These are phyloP conservation scores for Mikania micrantha DNA, from an alignment of 129 eudicot species.

Conservation along the genomic window DNA sequence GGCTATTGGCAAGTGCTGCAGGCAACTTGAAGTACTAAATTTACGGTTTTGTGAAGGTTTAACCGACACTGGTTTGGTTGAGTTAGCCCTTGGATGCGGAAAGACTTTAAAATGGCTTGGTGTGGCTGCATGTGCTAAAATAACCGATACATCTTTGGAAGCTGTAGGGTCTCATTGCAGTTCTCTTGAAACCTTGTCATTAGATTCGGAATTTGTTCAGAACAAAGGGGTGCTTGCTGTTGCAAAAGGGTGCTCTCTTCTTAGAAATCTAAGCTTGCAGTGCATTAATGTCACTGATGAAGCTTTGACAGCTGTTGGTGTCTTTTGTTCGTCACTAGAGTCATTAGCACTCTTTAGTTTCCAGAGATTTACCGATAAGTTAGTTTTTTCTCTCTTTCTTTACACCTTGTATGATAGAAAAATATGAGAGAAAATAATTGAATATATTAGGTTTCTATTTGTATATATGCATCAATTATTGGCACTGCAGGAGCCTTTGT, in stretches of 20 bases:
- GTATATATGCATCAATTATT: background rate
- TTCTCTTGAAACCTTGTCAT: conserved; percentile 49
- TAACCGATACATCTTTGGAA: conserved; percentile 73
- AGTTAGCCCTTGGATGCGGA: conserved; percentile 60
- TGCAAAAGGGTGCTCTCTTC: conserved; percentile 56
- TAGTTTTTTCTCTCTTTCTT: conserved; percentile 4
- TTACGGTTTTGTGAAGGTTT: conserved; percentile 86
- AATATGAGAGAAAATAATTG: conserved; percentile 1
- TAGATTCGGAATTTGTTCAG: conserved; percentile 67
- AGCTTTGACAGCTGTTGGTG: conserved; percentile 64
- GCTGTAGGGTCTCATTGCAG: conserved; percentile 81
- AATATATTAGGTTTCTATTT: conserved; percentile 1
- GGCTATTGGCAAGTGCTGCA: conserved; percentile 70
- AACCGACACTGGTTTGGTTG: conserved; percentile 67
- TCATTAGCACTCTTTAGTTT: conserved; percentile 62
- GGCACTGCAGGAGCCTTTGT: conserved; percentile 53
- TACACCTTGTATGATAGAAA: background rate
- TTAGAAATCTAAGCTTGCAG: conserved; percentile 68
- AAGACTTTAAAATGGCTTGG: conserved; percentile 68
- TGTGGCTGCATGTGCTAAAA: conserved; percentile 81
- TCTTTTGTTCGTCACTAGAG: conserved; percentile 54
- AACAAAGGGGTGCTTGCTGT: conserved; percentile 71
- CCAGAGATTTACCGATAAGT: conserved; percentile 81
- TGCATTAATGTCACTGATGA: conserved; percentile 70
- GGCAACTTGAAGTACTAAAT: conserved; percentile 68